These are phyloP conservation scores for Articulospora tetracladia DNA, from an alignment of 495 filamentous ascomycete genomes.

Conservation along the genomic window DNA sequence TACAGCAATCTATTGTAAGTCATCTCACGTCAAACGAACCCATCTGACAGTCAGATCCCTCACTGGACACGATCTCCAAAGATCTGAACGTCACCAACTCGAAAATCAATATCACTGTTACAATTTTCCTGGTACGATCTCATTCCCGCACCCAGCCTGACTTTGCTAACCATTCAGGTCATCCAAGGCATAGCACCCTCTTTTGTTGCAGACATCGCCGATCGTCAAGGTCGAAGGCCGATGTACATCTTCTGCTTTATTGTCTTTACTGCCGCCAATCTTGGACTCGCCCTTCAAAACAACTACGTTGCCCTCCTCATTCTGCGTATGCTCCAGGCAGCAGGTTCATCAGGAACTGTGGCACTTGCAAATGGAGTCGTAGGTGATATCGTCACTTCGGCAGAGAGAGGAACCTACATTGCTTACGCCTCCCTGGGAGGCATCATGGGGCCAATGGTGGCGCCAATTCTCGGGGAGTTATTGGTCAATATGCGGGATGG, in stretches of 20 bases:
- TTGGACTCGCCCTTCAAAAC: conserved; percentile 49
- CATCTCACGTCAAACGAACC: conserved; percentile 3
- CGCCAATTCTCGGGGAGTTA: conserved; percentile 59
- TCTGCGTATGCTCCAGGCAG: conserved; percentile 49
- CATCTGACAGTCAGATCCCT: conserved; percentile 2
- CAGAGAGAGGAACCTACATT: conserved; percentile 49
- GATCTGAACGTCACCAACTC: conserved; percentile 17
- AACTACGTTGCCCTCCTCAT: conserved; percentile 48
- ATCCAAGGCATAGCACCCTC: conserved; percentile 57
- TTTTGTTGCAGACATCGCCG: conserved; percentile 53
- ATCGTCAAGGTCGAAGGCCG: conserved; percentile 50
- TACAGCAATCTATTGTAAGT: conserved; percentile 58
- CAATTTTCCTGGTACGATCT: conserved; percentile 20
- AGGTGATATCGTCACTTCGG: conserved; percentile 45
- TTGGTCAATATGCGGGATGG: conserved; percentile 62
- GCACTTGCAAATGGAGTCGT: conserved; percentile 49
- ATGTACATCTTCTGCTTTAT: conserved; percentile 47
- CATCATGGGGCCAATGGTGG: conserved; percentile 47
- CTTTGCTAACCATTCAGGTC: conserved; percentile 25
- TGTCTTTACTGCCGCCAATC: conserved; percentile 50
- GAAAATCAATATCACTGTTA: conserved; percentile 22
- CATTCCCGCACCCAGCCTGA: neutral
- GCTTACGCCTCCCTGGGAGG: conserved; percentile 30
- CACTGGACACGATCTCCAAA: conserved; percentile 17
- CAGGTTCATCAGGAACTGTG: conserved; percentile 45